These are phyloP conservation scores for Nicotiana undulata DNA, from an alignment of 257 asterid species.

Conservation along the genomic window DNA sequence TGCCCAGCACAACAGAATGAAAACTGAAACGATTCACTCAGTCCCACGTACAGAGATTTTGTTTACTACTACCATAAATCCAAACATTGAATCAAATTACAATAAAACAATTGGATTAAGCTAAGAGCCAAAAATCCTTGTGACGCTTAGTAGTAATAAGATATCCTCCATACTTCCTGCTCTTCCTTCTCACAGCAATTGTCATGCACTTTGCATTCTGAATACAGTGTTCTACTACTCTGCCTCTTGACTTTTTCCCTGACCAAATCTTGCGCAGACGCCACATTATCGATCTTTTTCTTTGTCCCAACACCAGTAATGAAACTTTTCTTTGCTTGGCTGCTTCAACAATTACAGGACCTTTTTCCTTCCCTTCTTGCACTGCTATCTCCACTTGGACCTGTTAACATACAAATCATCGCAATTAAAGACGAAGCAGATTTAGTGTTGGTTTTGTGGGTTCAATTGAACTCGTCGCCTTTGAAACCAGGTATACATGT, in stretches of 20 bases:
- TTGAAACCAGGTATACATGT: not conserved
- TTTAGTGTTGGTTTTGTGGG: not conserved
- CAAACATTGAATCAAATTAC: not conserved
- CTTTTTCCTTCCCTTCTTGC: slow-evolving; percentile 64
- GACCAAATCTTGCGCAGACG: slow-evolving; percentile 49
- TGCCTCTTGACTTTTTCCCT: slow-evolving; percentile 26
- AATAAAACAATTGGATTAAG: slow-evolving; percentile 24
- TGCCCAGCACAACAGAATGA: not conserved
- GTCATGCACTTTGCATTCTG: slow-evolving; percentile 82
- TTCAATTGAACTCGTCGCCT: not conserved
- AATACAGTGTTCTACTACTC: slow-evolving; percentile 66
- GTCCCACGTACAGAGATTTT: not conserved
- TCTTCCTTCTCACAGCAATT: slow-evolving; percentile 75
- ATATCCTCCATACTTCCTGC: slow-evolving; percentile 72
- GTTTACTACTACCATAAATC: not conserved
- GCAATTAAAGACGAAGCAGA: no score
- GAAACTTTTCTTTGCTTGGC: slow-evolving; percentile 46
- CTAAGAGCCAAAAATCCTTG: slow-evolving; percentile 94
- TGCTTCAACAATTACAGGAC: slow-evolving; percentile 54
- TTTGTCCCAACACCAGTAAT: slow-evolving; percentile 68
- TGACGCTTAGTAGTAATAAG: slow-evolving; percentile 85
- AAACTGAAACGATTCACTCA: not conserved
- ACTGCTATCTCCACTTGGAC: slow-evolving; percentile 59
- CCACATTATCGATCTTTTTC: slow-evolving; percentile 48
- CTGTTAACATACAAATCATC: slow-evolving; percentile 19